phyloP scores from a whole-genome alignment of 2,329 filamentous ascomycete genomes.

The Diaporthe sp. region DNA sequence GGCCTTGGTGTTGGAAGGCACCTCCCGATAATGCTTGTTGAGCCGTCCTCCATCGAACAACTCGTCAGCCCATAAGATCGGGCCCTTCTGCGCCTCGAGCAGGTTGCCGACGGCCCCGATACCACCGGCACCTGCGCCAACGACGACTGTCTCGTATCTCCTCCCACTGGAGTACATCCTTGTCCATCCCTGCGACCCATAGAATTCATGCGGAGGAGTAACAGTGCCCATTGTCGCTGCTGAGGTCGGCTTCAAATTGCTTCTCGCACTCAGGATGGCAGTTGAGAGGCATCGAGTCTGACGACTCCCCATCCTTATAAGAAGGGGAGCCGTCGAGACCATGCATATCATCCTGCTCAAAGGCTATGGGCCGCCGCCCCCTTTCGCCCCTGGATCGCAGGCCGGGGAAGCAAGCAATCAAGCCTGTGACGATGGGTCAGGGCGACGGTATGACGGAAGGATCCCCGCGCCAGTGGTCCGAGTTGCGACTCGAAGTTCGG shows the following conservation, averaged over 20 bases:
- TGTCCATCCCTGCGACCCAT: slow-evolving; percentile 34
- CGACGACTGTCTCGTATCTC: slow-evolving; percentile 41
- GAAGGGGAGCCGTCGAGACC: slow-evolving; percentile 25
- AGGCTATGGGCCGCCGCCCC: not conserved
- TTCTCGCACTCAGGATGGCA: not conserved
- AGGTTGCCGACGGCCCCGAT: slow-evolving; percentile 73
- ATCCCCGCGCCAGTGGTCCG: slow-evolving; percentile 24
- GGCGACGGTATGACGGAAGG: slow-evolving; percentile 29
- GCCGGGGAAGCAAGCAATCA: not conserved
- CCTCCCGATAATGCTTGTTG: slow-evolving; percentile 68
- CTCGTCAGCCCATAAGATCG: slow-evolving; percentile 71
- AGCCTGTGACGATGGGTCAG: slow-evolving; percentile 10
- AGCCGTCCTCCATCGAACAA: slow-evolving; percentile 66
- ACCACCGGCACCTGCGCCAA: slow-evolving; percentile 50
- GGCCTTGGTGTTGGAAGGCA: slow-evolving; percentile 73
- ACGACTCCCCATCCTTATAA: slow-evolving; percentile 25
- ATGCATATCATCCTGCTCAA: slow-evolving; percentile 23
- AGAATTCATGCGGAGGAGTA: slow-evolving; percentile 35
- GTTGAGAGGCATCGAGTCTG: slow-evolving; percentile 12
- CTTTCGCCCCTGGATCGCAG: slow-evolving; percentile 10
- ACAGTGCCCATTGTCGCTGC: slow-evolving; percentile 35
- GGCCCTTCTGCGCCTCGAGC: slow-evolving; percentile 62
- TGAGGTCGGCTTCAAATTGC: not conserved
- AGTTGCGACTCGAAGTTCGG: slow-evolving; percentile 35
- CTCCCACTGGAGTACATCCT: slow-evolving; percentile 39